These are phyloP conservation scores for Colletotrichum shisoi DNA, from an alignment of 2,329 filamentous ascomycete genomes.

Conservation along the genomic window DNA sequence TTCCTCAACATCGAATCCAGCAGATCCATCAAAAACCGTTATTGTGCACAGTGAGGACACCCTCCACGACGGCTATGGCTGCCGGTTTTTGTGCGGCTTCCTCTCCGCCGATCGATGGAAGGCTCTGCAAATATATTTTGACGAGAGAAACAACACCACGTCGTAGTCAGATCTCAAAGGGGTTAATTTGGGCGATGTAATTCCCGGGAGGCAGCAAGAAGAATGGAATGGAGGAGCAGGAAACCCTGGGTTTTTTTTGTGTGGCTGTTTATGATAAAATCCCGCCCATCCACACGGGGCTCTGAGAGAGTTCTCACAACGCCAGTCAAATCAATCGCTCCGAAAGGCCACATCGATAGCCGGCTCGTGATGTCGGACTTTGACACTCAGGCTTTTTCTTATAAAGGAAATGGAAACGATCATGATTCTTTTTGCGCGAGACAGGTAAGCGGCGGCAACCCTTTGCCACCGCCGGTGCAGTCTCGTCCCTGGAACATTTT, in stretches of 20 bases:
- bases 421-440: too few relatives aligned
- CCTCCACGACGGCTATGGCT: neutral
- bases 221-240: neutral
- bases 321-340: too few relatives aligned
- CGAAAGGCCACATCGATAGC: too few relatives aligned
- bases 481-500: constrained; percentile 6
- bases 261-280: neutral
- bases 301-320: neutral
- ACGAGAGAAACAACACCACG: neutral
- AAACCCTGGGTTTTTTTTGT: neutral
- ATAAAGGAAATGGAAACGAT: too few relatives aligned
- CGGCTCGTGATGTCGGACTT: too few relatives aligned
- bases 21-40: constrained; percentile 15
- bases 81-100: too few relatives aligned
- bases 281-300: too few relatives aligned
- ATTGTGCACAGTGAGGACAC: constrained; percentile 20
- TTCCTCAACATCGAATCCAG: constrained; percentile 9
- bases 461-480: too few relatives aligned
- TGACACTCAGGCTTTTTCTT: too few relatives aligned
- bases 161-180: neutral
- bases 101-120: neutral
- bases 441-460: too few relatives aligned
- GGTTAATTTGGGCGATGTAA: neutral
- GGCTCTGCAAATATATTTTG: neutral
- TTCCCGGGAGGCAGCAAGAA: neutral